Conservation (phyloP, 306 rosid genomes). For the Rosa chinensis region DNA sequence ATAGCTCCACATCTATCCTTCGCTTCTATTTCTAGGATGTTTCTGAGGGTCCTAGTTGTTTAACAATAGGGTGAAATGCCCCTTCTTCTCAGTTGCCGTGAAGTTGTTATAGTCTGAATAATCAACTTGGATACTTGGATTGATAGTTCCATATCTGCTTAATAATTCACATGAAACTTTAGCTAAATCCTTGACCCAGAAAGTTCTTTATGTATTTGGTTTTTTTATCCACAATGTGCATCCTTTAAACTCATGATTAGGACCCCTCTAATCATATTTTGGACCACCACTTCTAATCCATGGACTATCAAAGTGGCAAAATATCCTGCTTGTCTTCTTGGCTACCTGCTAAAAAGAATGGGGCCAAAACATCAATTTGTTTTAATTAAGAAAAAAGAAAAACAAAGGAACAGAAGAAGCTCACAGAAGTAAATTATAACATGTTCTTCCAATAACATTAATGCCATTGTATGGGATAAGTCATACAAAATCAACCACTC, state of each 20-base stretch:
- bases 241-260: not conserved
- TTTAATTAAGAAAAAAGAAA: not conserved
- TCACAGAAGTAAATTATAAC: not conserved
- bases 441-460: constrained; percentile 25
- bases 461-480: constrained; percentile 19
- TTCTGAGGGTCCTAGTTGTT: too few relatives aligned
- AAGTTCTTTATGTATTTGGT: not conserved
- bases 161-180: not conserved
- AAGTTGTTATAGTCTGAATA: not conserved
- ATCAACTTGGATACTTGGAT: not conserved
- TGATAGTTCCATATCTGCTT: not conserved
- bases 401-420: not conserved
- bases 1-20: too few relatives aligned
- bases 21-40: too few relatives aligned
- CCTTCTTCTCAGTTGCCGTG: not conserved
- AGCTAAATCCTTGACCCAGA: not conserved
- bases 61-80: not conserved
- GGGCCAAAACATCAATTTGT: constrained; percentile 2
- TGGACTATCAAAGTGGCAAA: not conserved
- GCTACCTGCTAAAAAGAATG: not conserved
- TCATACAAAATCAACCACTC: constrained; percentile 23
- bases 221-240: not conserved
- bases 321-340: constrained; percentile 1
- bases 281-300: constrained; percentile 22
- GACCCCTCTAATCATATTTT: not conserved